phyloP scores from a whole-genome alignment of 441 rosid species.

The Arabidopsis lyrata region DNA sequence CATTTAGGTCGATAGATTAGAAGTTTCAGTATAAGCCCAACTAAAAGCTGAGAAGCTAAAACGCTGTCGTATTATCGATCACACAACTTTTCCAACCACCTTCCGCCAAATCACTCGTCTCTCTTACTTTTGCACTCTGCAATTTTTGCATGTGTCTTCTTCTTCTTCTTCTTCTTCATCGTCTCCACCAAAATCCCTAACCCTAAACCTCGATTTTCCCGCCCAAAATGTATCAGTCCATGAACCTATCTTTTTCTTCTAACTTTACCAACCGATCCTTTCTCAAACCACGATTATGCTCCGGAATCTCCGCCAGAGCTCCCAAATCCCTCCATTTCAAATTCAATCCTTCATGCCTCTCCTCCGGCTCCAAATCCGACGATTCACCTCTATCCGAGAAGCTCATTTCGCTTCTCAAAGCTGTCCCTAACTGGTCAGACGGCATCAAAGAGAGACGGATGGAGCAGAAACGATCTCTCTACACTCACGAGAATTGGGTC shows the following conservation, averaged over 20 bases:
- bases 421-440: conserved; percentile 94
- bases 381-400: conserved; percentile 27
- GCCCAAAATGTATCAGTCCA: conserved; percentile 53
- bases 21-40: neutral
- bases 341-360: conserved; percentile 33
- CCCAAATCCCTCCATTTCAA: conserved; percentile 39
- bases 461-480: conserved; percentile 70
- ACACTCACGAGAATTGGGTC: conserved; percentile 80
- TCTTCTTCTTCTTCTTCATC: conserved; percentile 44
- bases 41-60: neutral
- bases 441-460: conserved; percentile 78
- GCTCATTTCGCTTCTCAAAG: conserved; percentile 57
- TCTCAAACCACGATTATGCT: conserved; percentile 25
- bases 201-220: conserved; percentile 46
- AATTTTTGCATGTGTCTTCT: conserved; percentile 27
- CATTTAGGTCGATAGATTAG: neutral
- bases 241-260: conserved; percentile 49
- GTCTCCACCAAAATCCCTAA: conserved; percentile 30
- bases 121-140: conserved; percentile 28
- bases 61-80: neutral
- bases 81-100: conserved; percentile 42
- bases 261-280: conserved; percentile 31
- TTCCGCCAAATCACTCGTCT: conserved; percentile 6
- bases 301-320: conserved; percentile 43
- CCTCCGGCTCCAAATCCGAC: conserved; percentile 45